Conservation (phyloP, 352 stramenopile genomes). For the Phytophthora citrophthora region DNA sequence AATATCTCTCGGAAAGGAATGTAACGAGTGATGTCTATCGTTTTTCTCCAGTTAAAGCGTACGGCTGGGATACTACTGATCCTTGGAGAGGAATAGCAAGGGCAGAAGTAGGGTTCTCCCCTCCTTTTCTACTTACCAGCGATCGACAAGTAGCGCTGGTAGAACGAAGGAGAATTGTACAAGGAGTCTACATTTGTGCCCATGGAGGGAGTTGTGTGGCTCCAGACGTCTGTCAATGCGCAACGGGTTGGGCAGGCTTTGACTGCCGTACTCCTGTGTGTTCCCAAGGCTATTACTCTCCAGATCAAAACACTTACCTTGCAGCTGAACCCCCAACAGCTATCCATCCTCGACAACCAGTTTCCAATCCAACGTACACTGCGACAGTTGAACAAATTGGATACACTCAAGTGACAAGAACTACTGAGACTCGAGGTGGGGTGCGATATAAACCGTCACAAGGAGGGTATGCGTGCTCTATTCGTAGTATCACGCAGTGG, state of each 20-base stretch:
- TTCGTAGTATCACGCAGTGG: constrained; percentile 94
- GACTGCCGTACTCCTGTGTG: constrained; percentile 96
- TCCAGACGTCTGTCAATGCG: constrained; percentile 93
- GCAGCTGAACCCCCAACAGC: constrained; percentile 62
- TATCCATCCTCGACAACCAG: constrained; percentile 52
- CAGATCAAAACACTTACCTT: constrained; percentile 80
- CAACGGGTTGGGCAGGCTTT: constrained; percentile 94
- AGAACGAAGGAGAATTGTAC: constrained; percentile 79
- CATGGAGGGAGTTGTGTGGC: constrained; percentile 93
- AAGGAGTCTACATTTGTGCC: constrained; percentile 95
- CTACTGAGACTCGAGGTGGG: constrained; percentile 42
- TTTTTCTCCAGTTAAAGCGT: constrained; percentile 82
- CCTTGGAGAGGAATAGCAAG: constrained; percentile 74
- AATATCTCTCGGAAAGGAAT: constrained; percentile 89
- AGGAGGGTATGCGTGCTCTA: constrained; percentile 95
- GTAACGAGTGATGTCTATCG: constrained; percentile 77
- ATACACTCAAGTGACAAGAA: constrained; percentile 54
- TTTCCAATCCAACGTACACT: constrained; percentile 71
- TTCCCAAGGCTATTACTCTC: constrained; percentile 93
- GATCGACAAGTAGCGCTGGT: constrained; percentile 94
- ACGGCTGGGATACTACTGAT: constrained; percentile 81
- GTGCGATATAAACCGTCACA: constrained; percentile 77
- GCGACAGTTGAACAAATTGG: constrained; percentile 59
- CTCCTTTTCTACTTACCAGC: constrained; percentile 61
- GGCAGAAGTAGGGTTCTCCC: constrained; percentile 52